phyloP scores from a whole-genome alignment of 305 asterid species.

The Rubia balearica region DNA sequence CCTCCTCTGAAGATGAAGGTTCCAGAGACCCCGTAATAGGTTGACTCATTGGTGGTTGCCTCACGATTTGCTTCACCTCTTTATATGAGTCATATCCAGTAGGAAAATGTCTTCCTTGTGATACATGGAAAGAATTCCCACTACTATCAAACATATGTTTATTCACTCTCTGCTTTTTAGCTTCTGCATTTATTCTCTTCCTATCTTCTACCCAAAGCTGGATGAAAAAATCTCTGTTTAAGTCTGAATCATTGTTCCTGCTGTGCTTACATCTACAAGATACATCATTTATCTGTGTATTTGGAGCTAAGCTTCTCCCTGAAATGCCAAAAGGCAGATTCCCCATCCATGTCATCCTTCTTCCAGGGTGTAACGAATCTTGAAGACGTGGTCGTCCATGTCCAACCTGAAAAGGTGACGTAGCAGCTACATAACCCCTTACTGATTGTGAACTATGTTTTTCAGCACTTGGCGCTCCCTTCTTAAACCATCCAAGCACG shows the following conservation, averaged over 20 bases:
- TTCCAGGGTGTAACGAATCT: conserved; percentile 9
- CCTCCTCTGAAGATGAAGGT: conserved; percentile 81
- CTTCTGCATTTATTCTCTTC: conserved; percentile 34
- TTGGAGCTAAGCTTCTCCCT: conserved; percentile 25
- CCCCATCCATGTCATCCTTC: conserved; percentile 24
- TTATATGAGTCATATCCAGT: conserved; percentile 32
- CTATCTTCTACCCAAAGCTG: conserved; percentile 67
- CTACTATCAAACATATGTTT: conserved; percentile 23
- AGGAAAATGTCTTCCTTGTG: conserved; percentile 39
- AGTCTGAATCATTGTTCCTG: conserved; percentile 35
- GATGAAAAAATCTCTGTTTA: conserved; percentile 67
- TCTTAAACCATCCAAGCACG: conserved; percentile 23
- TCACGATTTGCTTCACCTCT: conserved; percentile 6
- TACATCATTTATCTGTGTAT: conserved; percentile 20
- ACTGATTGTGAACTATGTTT: conserved; percentile 24
- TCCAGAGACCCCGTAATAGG: conserved; percentile 50
- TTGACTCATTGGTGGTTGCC: conserved; percentile 6
- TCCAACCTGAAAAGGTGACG: conserved; percentile 14
- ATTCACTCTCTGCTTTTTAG: conserved; percentile 29
- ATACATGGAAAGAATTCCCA: conserved; percentile 23
- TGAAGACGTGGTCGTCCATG: conserved; percentile 2
- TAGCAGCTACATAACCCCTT: conserved; percentile 30
- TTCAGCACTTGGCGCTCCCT: conserved; percentile 23
- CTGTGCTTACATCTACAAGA: conserved; percentile 36
- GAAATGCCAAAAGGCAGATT: conserved; percentile 29